These are phyloP conservation scores for Puccinia polysora DNA, from an alignment of 1,284 basidiomycete genomes.

Conservation along the genomic window DNA sequence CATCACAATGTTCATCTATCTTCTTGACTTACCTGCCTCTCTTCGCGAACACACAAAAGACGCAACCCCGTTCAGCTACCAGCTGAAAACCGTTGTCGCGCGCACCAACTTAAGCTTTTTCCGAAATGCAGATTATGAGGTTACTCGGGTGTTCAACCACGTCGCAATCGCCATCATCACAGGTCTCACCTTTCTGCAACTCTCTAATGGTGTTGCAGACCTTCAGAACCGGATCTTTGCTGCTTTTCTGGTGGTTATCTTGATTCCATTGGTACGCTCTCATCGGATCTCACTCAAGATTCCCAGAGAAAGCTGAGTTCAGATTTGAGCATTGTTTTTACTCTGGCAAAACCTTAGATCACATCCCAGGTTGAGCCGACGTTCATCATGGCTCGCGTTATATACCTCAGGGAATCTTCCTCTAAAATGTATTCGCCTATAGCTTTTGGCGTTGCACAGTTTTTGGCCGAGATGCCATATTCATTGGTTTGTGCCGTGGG, in stretches of 20 bases:
- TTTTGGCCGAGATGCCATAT: conserved; percentile 79
- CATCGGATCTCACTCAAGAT: not conserved
- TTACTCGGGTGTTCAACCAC: conserved; percentile 68
- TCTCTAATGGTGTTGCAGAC: conserved; percentile 64
- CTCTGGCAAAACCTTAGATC: conserved; percentile 52
- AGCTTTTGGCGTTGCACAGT: conserved; percentile 75
- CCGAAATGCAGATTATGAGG: conserved; percentile 73
- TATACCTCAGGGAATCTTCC: conserved; percentile 64
- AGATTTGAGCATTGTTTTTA: conserved; percentile 56
- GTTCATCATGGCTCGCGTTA: conserved; percentile 72
- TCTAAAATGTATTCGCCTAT: conserved; percentile 65
- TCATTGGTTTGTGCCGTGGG: conserved; percentile 61
- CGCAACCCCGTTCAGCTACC: conserved; percentile 70
- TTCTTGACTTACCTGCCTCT: conserved; percentile 58
- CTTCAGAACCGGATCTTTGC: conserved; percentile 80
- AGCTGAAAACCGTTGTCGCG: conserved; percentile 68
- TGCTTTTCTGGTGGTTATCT: conserved; percentile 55
- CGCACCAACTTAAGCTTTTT: conserved; percentile 74
- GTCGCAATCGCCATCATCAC: not conserved
- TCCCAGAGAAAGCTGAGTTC: conserved; percentile 46
- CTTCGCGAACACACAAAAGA: conserved; percentile 47
- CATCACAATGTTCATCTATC: conserved; percentile 65
- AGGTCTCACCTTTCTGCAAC: conserved; percentile 62
- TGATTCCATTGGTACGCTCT: conserved; percentile 47
- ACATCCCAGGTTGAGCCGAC: conserved; percentile 76